phyloP scores from a whole-genome alignment of 495 filamentous ascomycete genomes.

The Haplographium delicatum region DNA sequence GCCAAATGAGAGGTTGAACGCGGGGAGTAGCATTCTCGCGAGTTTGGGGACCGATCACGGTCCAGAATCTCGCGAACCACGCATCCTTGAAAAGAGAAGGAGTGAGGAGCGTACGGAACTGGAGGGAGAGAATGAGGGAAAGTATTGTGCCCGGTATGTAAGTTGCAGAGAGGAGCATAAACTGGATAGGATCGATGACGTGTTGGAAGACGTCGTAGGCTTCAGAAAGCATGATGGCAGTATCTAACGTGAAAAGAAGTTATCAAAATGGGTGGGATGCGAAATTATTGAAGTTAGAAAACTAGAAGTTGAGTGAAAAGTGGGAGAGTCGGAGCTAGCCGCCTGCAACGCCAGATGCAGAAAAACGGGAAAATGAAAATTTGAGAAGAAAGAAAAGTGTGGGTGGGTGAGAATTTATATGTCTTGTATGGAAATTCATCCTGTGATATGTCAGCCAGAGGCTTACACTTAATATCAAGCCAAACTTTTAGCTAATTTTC shows the following conservation, averaged over 20 bases:
- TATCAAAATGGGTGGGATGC: too few species aligned
- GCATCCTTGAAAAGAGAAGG: constrained; percentile 30
- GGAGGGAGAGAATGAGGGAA: constrained; percentile 22
- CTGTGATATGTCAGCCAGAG: too few species aligned
- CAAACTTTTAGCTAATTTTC: too few species aligned
- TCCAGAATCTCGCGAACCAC: constrained; percentile 49
- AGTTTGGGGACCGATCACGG: constrained; percentile 32
- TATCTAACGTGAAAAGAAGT: too few species aligned
- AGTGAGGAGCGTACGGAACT: constrained; percentile 30
- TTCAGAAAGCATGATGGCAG: background rate
- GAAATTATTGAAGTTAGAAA: too few species aligned
- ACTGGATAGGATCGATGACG: constrained; percentile 30
- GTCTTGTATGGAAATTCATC: too few species aligned
- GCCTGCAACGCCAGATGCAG: too few species aligned
- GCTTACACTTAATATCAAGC: too few species aligned
- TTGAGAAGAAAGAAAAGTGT: background rate
- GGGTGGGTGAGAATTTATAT: background rate
- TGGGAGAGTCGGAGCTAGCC: too few species aligned
- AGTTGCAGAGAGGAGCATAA: constrained; percentile 32
- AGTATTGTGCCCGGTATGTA: constrained; percentile 25
- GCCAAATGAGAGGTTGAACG: constrained; percentile 37
- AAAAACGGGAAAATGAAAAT: too few species aligned
- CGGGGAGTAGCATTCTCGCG: constrained; percentile 24
- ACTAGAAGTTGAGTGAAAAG: too few species aligned
- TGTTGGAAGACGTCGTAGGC: constrained; percentile 1